These are phyloP conservation scores for Acanthamoeba culbertsoni DNA, from an alignment of 208 protist genomes.

Conservation along the genomic window DNA sequence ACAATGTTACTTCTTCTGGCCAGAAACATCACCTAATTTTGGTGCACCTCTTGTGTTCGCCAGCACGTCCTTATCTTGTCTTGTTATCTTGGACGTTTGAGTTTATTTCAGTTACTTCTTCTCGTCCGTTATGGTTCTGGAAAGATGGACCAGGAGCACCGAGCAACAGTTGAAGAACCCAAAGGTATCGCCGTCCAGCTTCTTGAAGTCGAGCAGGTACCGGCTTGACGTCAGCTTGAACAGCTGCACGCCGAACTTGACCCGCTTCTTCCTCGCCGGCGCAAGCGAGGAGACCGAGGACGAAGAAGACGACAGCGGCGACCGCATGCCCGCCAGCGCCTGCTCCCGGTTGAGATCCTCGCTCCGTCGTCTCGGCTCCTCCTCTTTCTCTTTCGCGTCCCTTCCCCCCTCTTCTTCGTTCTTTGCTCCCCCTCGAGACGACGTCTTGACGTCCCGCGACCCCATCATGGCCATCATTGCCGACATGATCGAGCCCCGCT, in stretches of 20 bases:
- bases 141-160: not conserved
- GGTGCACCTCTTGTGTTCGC: too few relatives aligned
- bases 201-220: slow-evolving; percentile 51
- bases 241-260: slow-evolving; percentile 16
- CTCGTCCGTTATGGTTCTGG: not conserved
- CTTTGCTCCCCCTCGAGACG: not conserved
- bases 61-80: too few relatives aligned
- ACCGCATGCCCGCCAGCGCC: not conserved
- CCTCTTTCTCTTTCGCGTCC: not conserved
- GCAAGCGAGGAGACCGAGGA: not conserved
- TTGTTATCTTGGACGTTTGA: too few relatives aligned
- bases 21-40: too few relatives aligned
- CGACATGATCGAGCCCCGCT: slow-evolving; percentile 5
- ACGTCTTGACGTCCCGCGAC: not conserved
- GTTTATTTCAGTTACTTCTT: too few relatives aligned
- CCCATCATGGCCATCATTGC: slow-evolving; percentile 22
- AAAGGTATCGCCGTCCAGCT: slow-evolving; percentile 40
- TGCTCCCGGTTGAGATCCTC: not conserved
- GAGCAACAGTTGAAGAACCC: slow-evolving; percentile 52
- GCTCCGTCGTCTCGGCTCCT: not conserved
- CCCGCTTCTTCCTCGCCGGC: not conserved
- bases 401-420: not conserved
- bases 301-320: not conserved
- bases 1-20: too few relatives aligned
- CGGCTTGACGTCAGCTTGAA: slow-evolving; percentile 25